Conservation (phyloP, 768 basidiomycete species). For the Mycena pura region DNA sequence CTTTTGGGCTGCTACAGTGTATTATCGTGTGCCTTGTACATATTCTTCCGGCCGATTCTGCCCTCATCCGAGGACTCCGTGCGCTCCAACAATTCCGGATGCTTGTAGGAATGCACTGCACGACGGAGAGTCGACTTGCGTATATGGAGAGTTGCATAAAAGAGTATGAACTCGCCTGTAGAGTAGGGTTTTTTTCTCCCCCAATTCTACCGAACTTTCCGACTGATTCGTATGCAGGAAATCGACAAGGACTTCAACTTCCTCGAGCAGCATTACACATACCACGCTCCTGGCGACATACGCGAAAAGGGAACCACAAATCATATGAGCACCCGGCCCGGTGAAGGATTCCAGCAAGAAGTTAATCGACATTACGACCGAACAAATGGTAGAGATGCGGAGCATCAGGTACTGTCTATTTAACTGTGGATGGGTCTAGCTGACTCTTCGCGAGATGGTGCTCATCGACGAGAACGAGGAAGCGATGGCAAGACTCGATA, state of each 20-base stretch:
- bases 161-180: neutral
- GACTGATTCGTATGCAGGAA: neutral
- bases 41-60: neutral
- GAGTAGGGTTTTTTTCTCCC: no score
- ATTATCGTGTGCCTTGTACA: neutral
- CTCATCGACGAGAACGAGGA: neutral
- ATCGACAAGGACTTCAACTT: neutral
- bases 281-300: neutral
- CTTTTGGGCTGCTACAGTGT: neutral
- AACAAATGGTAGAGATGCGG: neutral
- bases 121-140: neutral
- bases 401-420: neutral
- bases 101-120: conserved; percentile 2
- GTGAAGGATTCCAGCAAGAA: neutral
- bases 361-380: neutral
- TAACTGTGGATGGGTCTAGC: no score
- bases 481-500: neutral
- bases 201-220: no score
- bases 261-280: neutral
- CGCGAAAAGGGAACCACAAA: neutral
- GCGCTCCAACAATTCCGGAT: conserved; percentile 1
- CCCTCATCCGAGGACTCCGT: neutral
- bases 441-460: neutral
- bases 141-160: neutral
- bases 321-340: neutral